Conservation (phyloP, 768 basidiomycete genomes). For the Hemileccinum impolitum region DNA sequence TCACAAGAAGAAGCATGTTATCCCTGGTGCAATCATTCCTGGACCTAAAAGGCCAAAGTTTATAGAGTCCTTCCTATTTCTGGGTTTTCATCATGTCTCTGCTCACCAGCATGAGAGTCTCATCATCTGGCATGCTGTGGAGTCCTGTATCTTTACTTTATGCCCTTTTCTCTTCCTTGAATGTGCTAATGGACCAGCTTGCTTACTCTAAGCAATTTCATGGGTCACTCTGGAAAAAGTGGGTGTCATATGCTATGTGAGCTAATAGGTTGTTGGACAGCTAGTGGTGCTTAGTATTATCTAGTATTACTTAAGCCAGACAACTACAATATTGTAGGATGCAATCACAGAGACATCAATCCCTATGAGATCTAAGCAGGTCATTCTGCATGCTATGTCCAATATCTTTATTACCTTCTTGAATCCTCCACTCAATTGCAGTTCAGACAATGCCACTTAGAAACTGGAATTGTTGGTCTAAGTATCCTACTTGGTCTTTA, state of each 20-base stretch:
- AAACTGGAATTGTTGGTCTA: no score
- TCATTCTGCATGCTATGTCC: no score
- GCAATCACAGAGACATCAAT: no score
- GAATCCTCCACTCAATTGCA: no score
- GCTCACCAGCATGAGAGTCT: neutral
- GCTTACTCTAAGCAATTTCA: conserved; percentile 31
- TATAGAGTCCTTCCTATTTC: conserved; percentile 1
- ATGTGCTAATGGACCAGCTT: conserved; percentile 32
- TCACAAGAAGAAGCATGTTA: no score
- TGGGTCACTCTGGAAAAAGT: conserved; percentile 32
- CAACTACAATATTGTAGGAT: no score
- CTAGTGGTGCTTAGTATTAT: conserved; percentile 28
- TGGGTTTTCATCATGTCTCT: conserved; percentile 2
- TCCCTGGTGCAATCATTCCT: conserved; percentile 1
- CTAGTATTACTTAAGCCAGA: conserved; percentile 20
- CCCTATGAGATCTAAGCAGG: no score
- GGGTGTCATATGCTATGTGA: conserved; percentile 37
- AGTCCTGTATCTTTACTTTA: neutral
- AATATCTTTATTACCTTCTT: no score
- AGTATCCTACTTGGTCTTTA: no score
- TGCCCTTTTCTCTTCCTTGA: conserved; percentile 5
- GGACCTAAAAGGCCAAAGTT: conserved; percentile 1
- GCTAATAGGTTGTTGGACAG: conserved; percentile 27
- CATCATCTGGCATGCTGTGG: neutral
- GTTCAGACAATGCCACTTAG: no score